These are phyloP conservation scores for Zanthoxylum bungeanum DNA, from an alignment of 345 rosid species.

Conservation along the genomic window DNA sequence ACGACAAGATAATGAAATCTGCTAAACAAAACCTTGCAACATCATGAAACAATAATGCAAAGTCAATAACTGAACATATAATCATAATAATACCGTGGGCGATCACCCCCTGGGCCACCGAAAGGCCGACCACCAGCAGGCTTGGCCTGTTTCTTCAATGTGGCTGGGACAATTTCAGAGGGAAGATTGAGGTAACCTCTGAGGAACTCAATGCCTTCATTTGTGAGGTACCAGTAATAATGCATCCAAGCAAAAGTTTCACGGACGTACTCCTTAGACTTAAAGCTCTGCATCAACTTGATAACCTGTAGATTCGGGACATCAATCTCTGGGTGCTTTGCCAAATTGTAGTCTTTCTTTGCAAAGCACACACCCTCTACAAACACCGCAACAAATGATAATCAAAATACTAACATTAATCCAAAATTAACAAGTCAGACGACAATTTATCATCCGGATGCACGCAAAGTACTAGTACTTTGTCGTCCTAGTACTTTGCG, in stretches of 20 bases:
- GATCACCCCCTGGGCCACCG: conserved; percentile 82
- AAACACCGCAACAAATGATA: not conserved
- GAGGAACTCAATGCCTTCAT: conserved; percentile 84
- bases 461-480: no score
- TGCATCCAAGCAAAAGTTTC: conserved; percentile 99
- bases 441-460: conserved; percentile 3
- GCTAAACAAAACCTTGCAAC: no score
- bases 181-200: conserved; percentile 86
- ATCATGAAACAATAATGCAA: no score
- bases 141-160: conserved; percentile 78
- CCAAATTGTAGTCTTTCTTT: conserved; percentile 78
- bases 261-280: conserved; percentile 85
- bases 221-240: conserved; percentile 88
- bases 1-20: no score
- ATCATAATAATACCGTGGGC: conserved; percentile 67
- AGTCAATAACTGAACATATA: no score
- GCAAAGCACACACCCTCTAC: conserved; percentile 91
- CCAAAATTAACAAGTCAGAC: not conserved
- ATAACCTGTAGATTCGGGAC: conserved; percentile 88
- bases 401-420: not conserved
- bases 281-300: conserved; percentile 93
- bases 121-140: conserved; percentile 74
- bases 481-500: no score
- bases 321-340: conserved; percentile 79
- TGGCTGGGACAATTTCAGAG: conserved; percentile 93